Base-by-base conservation (phyloP, 176 grass and related monocot genomes). In the Eremochloa ophiuroides region DNA sequence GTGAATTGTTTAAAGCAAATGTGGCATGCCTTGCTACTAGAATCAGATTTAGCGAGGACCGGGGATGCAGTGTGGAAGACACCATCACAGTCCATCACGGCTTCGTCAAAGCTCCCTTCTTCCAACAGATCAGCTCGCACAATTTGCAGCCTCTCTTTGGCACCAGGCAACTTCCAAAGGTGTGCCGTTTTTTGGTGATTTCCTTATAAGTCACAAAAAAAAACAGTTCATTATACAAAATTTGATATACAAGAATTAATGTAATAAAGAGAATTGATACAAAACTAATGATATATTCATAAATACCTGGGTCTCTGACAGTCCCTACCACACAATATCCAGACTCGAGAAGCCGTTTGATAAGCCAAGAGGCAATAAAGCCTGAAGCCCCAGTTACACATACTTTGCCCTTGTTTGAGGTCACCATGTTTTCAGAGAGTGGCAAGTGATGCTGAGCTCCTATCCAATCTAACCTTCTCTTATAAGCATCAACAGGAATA, bases 41-140 rank as follows among this genome's bases (percentile, higher is more conserved):
- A 93, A 82, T 97, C 94, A 26, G 78, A 83, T 78, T 88, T 88
- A 20, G 66, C 59, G 0, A 91, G 66, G 50, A 97, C 92, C 51
- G 94, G 94, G 22, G 94, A 92, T 73, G 94, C 94, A 50, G 83
- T 88, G 77, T 97, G 92, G 69, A 94, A 97, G 44, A 97, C 85
- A 4, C 94, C 94, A 70, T 92, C 87, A 37, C 91, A 94, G 43
- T 68, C 85, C 69, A 88, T 92, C 22, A 97, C 56, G 13, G 89
- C 94, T 33, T 87, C 72, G 2, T 94, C 94, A 66, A 97, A 97
- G 83, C 92, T 94, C 50, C 92, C 92, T 70, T 97, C 94, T 73
- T 88, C 78, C 72, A 88, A 26, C 23, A 97, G 69, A 90, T 97
- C 89, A 64, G 87, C 94, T 74, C 87, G 62, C 77, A 97, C 85